Evolutionary conservation across 208 protist genomes (phyloP).

Genomic region (Naegleria fowleri): DNA sequence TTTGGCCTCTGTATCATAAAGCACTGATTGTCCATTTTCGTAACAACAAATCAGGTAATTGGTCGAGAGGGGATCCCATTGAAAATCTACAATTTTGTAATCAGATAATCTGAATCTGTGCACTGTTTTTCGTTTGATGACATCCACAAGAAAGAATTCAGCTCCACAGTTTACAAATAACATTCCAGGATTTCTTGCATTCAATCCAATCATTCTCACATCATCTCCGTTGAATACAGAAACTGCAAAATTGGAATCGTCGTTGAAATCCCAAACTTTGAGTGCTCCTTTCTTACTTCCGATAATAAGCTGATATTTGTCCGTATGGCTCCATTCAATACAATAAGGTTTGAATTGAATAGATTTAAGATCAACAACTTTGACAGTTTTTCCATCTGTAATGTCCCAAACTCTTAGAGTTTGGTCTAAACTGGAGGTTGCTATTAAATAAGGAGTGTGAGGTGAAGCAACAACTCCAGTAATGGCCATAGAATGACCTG

Average conservation of each 20-base stretch:
- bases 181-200: background rate
- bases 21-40: background rate
- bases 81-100: conserved; percentile 13
- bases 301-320: background rate
- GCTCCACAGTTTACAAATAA: background rate
- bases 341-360: background rate
- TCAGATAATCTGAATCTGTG: background rate
- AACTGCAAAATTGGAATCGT: background rate
- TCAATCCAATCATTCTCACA: background rate
- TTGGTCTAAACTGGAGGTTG: background rate
- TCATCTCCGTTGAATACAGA: background rate
- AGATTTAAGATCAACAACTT: background rate
- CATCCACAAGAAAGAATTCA: background rate
- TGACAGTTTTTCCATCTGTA: background rate
- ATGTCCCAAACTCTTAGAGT: conserved; percentile 2
- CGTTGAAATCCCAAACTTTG: background rate
- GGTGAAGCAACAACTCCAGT: background rate
- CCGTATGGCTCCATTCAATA: background rate
- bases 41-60: background rate
- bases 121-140: background rate
- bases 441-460: background rate
- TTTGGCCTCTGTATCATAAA: conserved; percentile 2
- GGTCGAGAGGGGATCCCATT: conserved; percentile 11
- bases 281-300: background rate
- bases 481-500: background rate